Base-by-base conservation (phyloP, 2,329 filamentous ascomycete species). In the Paraphoma sp. region DNA sequence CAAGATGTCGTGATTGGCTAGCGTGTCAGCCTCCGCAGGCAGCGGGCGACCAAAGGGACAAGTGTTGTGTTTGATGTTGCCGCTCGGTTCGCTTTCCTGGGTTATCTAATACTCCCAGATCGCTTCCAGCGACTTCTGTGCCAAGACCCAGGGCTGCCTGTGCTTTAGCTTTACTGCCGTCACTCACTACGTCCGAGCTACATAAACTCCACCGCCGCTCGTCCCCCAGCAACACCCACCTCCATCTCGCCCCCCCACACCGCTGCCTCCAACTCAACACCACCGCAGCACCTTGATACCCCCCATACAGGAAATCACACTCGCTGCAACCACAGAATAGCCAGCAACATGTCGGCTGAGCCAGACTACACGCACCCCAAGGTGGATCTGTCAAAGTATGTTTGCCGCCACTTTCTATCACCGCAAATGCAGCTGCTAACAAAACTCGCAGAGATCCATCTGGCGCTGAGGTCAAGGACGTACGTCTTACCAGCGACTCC, bases 381-480 rank as follows among this genome's bases (percentile, higher is more conserved):
- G 78, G 75, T 78, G 73, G 81, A 83, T 69, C 75, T 82, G 47
- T 73, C 74, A 67, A 76, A 80, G 78, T 80, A 69, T 60, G 78
- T 75, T 30, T 50, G 54, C 30, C 44, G 57, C 59, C 57, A 57
- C 58, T 53, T 44, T 51, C 52, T 10, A 28, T 18, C 55, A 16
- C n/a, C 40, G 14, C 43, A 50, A 50, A 55, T 50, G 33, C 57
- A 63, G 58, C 54, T 68, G 67, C 79, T 86, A 76, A 87, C 75
- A 52, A 48, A 45, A 33, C 30, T 36, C 29, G 53, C 68, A 97
- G 93, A 82, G 93, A 97, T 81, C 84, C 91, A 76, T 97, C 93
- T 59, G 93, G 93, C 77, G 89, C 91, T 63, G 92, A 96, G 78
- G 86, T 88, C 81, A 95, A 91, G 83, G 86, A 91, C 66, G 92